Base-by-base conservation (phyloP, 768 basidiomycete genomes). In the Suillus brevipes region DNA sequence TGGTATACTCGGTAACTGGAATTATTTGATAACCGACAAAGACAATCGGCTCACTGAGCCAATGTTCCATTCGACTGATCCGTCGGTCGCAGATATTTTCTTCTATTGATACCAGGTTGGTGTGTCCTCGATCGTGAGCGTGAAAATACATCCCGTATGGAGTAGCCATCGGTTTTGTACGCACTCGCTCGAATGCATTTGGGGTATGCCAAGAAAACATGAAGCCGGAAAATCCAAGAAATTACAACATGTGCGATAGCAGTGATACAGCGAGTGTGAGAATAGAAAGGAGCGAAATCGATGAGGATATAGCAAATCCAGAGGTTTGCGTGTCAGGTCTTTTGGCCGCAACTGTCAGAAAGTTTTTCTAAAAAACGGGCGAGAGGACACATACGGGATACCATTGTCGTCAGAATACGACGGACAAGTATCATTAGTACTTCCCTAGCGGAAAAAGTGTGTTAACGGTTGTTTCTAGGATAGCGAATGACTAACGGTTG, bases 351-450 rank as follows among this genome's bases (percentile, higher is more conserved):
- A 20, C 12, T 28, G 58, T 59, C 40, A 59, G 36, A 20, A 25
- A 18, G 18, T 12, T 31, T 18, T 53, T 28, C 25, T 13, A 42
- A 36, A 9, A 38, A 6, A 42, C 4, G 18, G 25, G 4, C 9
- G 53, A 64, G 25, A 1, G 57, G 67, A 60, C 4, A 83, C 88
- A 64, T 68, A 90, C 90, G 89, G 82, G 65, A 89, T 73, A 34
- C 86, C 87, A 69, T 85, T 84, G 58, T 81, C 73, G 69, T 89
- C 89, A 47, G 90, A 92, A 73, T 84, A 92, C 0, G 90, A 91
- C 34, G 88, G 83, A 71, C 91, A 92, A 43, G 85, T 84, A 60
- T 83, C 77, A 66, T 80, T 85, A 31, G 70, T 67, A 68, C 78
- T 80, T 52, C 78, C 78, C 83, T 85, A 71, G 36, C 28, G 52